phyloP scores from a whole-genome alignment of 1,139 yeast genomes.

The Saccharomyces hybrid region DNA sequence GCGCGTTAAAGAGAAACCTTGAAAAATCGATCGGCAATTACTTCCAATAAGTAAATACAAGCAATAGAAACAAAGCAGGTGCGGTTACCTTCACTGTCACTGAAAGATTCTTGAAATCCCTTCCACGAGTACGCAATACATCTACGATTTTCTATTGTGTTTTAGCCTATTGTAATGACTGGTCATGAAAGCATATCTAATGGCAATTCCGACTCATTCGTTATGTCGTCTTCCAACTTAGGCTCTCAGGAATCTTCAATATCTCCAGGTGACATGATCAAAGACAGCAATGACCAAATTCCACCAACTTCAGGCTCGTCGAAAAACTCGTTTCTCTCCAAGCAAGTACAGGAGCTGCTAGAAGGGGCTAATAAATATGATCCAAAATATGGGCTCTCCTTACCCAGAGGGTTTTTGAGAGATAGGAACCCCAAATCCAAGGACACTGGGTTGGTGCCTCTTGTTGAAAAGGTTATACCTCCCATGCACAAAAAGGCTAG shows the following conservation, averaged over 20 bases:
- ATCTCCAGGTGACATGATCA: neutral
- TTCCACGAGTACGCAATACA: too few species aligned
- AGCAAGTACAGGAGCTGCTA: slow-evolving; percentile 18
- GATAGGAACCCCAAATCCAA: neutral
- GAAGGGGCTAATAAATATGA: slow-evolving; percentile 35
- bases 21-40: neutral
- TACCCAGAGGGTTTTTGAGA: slow-evolving; percentile 20
- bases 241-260: neutral
- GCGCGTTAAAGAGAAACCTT: neutral
- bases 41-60: neutral
- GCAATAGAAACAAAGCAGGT: too few species aligned
- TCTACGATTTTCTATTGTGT: too few species aligned
- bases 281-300: neutral
- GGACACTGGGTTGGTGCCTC: neutral
- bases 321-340: neutral
- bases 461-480: neutral
- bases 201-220: slow-evolving; percentile 1
- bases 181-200: neutral
- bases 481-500: neutral
- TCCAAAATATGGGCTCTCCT: slow-evolving; percentile 26
- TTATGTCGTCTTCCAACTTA: neutral
- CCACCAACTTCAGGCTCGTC: neutral
- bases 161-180: neutral
- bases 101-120: neutral
- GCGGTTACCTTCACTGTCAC: neutral